Conservation (phyloP, 179 eudicot species). For the Patellifolia procumbens region DNA sequence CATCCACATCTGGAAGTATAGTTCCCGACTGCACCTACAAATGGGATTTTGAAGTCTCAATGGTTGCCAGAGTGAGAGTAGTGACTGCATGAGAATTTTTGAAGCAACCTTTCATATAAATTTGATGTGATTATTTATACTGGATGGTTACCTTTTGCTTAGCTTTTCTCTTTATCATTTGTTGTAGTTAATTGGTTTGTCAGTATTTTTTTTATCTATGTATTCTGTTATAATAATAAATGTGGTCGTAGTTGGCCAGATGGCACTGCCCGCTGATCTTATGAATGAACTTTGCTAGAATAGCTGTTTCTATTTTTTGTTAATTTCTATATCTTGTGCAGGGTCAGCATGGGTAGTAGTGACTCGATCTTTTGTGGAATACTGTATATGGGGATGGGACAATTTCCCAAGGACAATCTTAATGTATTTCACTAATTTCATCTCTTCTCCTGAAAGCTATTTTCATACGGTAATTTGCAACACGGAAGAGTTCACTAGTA, state of each 20-base stretch:
- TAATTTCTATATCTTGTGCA: conserved; percentile 25
- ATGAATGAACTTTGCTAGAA: neutral
- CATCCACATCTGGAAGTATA: too few relatives aligned
- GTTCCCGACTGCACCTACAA: too few relatives aligned
- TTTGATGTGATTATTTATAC: too few relatives aligned
- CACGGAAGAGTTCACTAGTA: conserved; percentile 49
- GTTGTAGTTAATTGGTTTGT: too few relatives aligned
- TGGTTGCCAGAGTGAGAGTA: too few relatives aligned
- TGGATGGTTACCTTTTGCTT: too few relatives aligned
- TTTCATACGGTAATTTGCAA: conserved; percentile 81
- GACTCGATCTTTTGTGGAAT: conserved; percentile 72
- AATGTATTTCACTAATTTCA: conserved; percentile 69
- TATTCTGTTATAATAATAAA: neutral
- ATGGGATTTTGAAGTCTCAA: too few relatives aligned
- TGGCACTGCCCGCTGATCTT: neutral
- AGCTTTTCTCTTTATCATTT: too few relatives aligned
- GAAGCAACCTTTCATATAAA: too few relatives aligned
- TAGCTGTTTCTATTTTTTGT: too few relatives aligned
- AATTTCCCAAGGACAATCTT: conserved; percentile 75
- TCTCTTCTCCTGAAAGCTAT: conserved; percentile 83
- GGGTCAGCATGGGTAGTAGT: conserved; percentile 86
- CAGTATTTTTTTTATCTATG: neutral
- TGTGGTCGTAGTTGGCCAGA: neutral
- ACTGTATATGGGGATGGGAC: conserved; percentile 88
- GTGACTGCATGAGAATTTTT: too few relatives aligned